These are phyloP conservation scores for Paramecium biaurelia DNA, from an alignment of 73 alveolate species.

Conservation along the genomic window DNA sequence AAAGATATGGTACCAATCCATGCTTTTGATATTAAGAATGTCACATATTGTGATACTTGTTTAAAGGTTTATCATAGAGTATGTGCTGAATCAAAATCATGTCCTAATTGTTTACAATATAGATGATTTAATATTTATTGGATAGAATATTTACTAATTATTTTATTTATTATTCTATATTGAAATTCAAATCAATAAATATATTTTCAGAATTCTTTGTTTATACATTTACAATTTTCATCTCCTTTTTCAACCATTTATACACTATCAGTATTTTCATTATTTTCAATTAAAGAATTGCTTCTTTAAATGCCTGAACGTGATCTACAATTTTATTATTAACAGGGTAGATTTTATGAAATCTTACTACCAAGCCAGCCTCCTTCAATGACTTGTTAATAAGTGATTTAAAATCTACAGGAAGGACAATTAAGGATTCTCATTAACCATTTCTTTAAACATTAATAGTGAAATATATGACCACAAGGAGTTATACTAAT, in stretches of 20 bases:
- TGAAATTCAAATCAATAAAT: not conserved
- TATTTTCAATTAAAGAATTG: not conserved
- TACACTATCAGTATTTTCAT: not conserved
- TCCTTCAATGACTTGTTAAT: not conserved
- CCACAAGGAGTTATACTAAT: constrained; percentile 48
- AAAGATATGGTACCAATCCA: not conserved
- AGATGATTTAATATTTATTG: constrained; percentile 5
- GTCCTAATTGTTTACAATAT: constrained; percentile 44
- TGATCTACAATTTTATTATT: not conserved
- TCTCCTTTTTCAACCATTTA: not conserved
- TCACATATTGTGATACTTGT: constrained; percentile 52
- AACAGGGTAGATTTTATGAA: not conserved
- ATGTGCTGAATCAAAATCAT: constrained; percentile 35
- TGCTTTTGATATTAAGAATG: constrained; percentile 61
- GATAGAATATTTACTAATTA: not conserved
- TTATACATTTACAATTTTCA: not conserved
- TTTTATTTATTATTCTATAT: not conserved
- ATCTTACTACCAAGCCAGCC: not conserved
- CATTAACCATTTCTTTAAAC: constrained; percentile 57
- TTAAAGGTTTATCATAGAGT: constrained; percentile 46
- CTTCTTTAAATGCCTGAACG: not conserved
- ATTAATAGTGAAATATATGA: constrained; percentile 48
- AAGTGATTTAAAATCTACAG: constrained; percentile 33
- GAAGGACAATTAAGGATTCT: constrained; percentile 45
- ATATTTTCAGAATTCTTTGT: not conserved